phyloP scores from a whole-genome alignment of 208 protist species.

The Plasmodiophora brassicae region DNA sequence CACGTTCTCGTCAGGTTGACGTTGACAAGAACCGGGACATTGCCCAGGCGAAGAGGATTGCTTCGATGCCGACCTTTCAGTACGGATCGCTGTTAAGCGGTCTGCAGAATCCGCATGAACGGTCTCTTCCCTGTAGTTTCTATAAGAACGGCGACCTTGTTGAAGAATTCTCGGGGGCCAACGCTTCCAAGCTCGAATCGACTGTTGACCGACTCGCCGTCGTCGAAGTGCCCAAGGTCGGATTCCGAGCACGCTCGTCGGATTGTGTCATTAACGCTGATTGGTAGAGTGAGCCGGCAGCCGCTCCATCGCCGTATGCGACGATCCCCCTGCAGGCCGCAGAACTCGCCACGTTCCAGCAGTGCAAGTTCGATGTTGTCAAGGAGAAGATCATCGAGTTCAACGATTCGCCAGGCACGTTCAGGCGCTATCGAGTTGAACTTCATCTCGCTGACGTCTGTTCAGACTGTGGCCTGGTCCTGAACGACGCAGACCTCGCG shows the following conservation, averaged over 20 bases:
- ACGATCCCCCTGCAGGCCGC: background rate
- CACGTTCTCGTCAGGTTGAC: background rate
- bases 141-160: background rate
- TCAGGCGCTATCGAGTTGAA: background rate
- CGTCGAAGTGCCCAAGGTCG: background rate
- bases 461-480: background rate
- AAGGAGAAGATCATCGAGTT: constrained; percentile 9
- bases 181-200: background rate
- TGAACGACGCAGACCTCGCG: background rate
- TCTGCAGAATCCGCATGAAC: no score
- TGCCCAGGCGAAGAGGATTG: background rate
- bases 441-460: background rate
- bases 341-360: background rate
- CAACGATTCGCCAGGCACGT: background rate
- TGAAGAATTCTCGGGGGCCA: background rate
- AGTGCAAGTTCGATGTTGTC: constrained; percentile 25
- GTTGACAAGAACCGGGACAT: constrained; percentile 27
- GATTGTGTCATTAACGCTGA: background rate
- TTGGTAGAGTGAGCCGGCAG: background rate
- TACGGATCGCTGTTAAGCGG: background rate
- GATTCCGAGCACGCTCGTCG: background rate
- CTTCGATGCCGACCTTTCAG: constrained; percentile 21
- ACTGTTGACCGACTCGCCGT: background rate
- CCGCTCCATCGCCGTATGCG: background rate
- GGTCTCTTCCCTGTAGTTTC: background rate